These are phyloP conservation scores for Nicotiana paniculata DNA, from an alignment of 257 asterid species.

Conservation along the genomic window DNA sequence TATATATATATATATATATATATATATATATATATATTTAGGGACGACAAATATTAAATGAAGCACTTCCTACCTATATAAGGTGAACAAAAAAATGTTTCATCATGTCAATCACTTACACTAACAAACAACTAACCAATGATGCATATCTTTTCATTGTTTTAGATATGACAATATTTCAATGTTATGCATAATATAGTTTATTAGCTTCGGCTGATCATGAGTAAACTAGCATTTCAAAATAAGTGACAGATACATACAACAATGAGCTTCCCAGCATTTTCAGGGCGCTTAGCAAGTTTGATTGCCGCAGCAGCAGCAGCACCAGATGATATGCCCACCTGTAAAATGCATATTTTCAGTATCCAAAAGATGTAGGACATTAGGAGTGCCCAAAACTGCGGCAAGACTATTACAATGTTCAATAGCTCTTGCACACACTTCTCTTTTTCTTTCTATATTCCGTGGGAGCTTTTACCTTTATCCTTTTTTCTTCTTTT, in stretches of 20 bases:
- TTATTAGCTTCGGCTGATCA: not conserved
- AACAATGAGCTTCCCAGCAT: slow-evolving; percentile 84
- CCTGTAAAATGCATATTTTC: slow-evolving; percentile 32
- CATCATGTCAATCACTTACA: not conserved
- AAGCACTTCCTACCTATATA: not conserved
- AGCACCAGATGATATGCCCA: slow-evolving; percentile 93
- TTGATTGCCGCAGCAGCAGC: slow-evolving; percentile 82
- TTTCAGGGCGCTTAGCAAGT: slow-evolving; percentile 71
- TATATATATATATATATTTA: not conserved
- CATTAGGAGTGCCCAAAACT: no score
- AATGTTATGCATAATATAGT: not conserved
- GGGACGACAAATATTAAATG: not conserved
- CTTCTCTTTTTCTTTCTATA: not conserved
- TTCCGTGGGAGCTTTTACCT: not conserved
- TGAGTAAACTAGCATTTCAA: not conserved
- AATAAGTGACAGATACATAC: slow-evolving; percentile 36
- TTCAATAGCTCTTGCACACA: not conserved
- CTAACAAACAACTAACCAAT: not conserved
- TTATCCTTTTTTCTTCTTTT: not conserved
- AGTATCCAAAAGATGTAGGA: slow-evolving; percentile 8
- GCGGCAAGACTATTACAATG: not conserved
- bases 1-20: not conserved
- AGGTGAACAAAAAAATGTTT: not conserved
- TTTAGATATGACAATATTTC: not conserved
- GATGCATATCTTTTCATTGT: not conserved